These are phyloP conservation scores for Moelleriella libera DNA, from an alignment of 2,329 filamentous ascomycete genomes.

Conservation along the genomic window DNA sequence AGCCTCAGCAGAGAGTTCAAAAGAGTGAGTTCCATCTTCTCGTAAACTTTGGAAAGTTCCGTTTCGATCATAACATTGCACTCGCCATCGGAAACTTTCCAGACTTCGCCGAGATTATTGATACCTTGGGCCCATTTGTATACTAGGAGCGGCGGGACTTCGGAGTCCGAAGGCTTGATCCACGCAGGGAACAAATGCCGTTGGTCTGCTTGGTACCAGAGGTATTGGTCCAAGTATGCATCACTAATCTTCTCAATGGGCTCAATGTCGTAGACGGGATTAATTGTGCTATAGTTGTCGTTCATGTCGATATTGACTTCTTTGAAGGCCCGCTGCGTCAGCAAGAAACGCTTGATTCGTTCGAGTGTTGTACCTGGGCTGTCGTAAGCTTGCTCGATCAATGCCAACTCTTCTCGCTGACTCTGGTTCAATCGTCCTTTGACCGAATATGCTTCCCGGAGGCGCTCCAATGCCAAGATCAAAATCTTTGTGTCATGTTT, in stretches of 20 bases:
- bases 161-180: constrained; percentile 98
- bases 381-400: constrained; percentile 97
- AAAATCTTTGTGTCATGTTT: constrained; percentile 99
- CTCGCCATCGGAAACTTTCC: constrained; percentile 86
- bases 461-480: constrained; percentile 82
- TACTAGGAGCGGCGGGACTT: constrained; percentile 82
- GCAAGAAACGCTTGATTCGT: constrained; percentile 90
- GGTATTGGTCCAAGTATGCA: constrained; percentile 93
- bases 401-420: constrained; percentile 86
- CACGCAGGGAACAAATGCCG: constrained; percentile 92
- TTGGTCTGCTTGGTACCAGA: constrained; percentile 98
- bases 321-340: constrained; percentile 97
- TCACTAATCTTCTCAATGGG: constrained; percentile 99
- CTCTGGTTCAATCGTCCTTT: constrained; percentile 95
- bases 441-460: constrained; percentile 92
- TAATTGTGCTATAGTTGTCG: constrained; percentile 98
- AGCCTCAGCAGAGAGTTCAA: constrained; percentile 84
- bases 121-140: constrained; percentile 99
- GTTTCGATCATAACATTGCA: constrained; percentile 99
- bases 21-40: constrained; percentile 95
- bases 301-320: constrained; percentile 99
- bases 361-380: constrained; percentile 92
- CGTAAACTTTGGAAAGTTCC: constrained; percentile 95
- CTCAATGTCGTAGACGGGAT: constrained; percentile 97
- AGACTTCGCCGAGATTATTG: constrained; percentile 92